A percentile compares a stretch with the other conserved stretches of the same genome.
Evolutionary conservation across 345 rosid genomes (phyloP).

Genomic region (Populus tremula): DNA sequence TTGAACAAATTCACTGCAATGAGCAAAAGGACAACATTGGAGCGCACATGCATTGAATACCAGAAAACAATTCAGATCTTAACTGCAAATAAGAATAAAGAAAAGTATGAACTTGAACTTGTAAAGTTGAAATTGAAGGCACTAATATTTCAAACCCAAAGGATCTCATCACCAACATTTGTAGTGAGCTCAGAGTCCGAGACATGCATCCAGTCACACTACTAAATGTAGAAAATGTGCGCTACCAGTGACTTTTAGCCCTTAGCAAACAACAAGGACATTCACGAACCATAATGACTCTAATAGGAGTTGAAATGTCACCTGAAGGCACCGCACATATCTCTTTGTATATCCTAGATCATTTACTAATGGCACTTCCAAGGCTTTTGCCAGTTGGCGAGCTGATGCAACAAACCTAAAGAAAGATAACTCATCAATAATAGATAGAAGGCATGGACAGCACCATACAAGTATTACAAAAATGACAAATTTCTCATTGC

Average conservation of each 20-base stretch:
- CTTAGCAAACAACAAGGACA: not conserved
- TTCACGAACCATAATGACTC: not conserved
- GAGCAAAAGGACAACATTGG: not conserved
- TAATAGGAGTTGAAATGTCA: constrained; percentile 22
- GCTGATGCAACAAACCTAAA: constrained; percentile 94
- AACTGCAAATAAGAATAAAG: not conserved
- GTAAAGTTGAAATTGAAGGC: not conserved
- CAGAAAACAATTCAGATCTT: not conserved
- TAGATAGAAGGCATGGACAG: not conserved
- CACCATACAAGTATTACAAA: not conserved
- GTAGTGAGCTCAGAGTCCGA: no score
- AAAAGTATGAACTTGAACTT: not conserved
- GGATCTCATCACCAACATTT: not conserved
- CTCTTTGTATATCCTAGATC: constrained; percentile 98
- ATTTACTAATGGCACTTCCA: constrained; percentile 96
- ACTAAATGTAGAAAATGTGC: not conserved
- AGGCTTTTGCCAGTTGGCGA: constrained; percentile 92
- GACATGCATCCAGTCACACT: not conserved
- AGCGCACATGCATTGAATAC: not conserved
- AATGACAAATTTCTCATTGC: not conserved
- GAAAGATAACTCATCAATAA: constrained; percentile 15
- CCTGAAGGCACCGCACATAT: constrained; percentile 99
- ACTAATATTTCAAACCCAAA: not conserved
- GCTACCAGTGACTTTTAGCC: not conserved
- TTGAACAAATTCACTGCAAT: not conserved